Evolutionary conservation across 2,329 filamentous ascomycete genomes (phyloP), one percentile per base, ranked within the genome.

Genomic region (Bipolaris sorokiniana): DNA sequence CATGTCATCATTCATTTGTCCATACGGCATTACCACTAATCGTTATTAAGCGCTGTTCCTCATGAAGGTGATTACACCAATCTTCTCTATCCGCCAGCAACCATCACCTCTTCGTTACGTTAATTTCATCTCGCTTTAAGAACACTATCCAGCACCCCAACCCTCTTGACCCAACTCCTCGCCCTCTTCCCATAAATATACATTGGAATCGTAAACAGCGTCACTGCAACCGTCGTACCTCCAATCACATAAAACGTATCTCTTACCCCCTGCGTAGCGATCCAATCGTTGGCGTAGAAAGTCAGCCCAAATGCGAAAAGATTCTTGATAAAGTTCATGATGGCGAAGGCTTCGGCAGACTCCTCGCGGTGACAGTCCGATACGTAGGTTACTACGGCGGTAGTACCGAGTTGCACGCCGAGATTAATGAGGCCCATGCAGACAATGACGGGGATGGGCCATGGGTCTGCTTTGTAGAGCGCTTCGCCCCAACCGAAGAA

Each of bases 91-190:
- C 28, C 28, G 2, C 28, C 10, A 11, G 3, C 28, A 11, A 11
- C 28, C 28, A 3, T 13, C 28, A 31, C 2, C 26, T 28, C 26
- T 28, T 28, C 26, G 26, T 10, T 10, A 28, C 26, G 10, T 2
- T 10, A 28, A 28, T 26, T 15, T n/a, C 22, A 26, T 3, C 13
- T 10, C 15, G 22, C 22, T 42, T 42, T 42, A 7, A 65, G 41
- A 10, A 67, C 64, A 13, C 61, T 56, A 40, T 68, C 66, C 16
- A 68, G 31, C 3, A 68, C 58, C 2, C 59, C 42, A 11, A 49
- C 33, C 18, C 50, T 75, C 64, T 49, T 71, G 59, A 60, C 81
- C 81, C 66, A 70, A 45, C 64, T 69, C 33, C 67, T 55, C 7
- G 65, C 66, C 33, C 51, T 61, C 52, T 69, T 69, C 10, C 67